phyloP scores from a whole-genome alignment of 192 early-diverging fungal species.

The Coemansia sp. region DNA sequence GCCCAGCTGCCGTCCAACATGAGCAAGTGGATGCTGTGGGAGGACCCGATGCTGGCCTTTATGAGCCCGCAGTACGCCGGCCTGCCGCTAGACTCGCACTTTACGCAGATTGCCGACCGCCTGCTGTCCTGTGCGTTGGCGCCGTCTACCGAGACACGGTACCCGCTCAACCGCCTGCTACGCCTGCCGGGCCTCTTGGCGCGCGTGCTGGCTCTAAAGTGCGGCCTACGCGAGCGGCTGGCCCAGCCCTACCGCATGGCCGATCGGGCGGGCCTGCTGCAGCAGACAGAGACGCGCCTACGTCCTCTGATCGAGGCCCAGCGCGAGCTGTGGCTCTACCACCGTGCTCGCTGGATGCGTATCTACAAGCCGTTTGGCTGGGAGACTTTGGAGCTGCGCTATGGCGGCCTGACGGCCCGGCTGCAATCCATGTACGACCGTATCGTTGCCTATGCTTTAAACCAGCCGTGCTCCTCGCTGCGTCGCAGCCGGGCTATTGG shows the following conservation, averaged over 20 bases:
- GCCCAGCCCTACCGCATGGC: conserved; percentile 55
- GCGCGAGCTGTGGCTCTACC: conserved; percentile 72
- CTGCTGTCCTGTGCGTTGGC: conserved; percentile 49
- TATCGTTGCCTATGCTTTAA: conserved; percentile 52
- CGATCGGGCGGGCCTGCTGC: conserved; percentile 50
- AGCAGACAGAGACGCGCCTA: conserved; percentile 53
- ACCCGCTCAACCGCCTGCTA: conserved; percentile 66
- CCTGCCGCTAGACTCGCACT: conserved; percentile 64
- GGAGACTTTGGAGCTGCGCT: conserved; percentile 77
- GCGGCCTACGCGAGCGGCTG: conserved; percentile 59
- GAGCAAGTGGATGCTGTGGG: conserved; percentile 84
- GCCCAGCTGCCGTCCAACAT: conserved; percentile 62
- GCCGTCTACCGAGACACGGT: conserved; percentile 19
- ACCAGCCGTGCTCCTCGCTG: conserved; percentile 11
- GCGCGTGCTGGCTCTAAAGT: conserved; percentile 62
- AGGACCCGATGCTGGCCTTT: conserved; percentile 71
- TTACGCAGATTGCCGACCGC: conserved; percentile 50
- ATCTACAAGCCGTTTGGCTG: conserved; percentile 83
- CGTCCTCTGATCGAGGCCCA: conserved; percentile 56
- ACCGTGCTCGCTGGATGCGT: conserved; percentile 69
- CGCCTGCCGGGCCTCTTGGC: conserved; percentile 65
- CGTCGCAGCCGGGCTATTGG: conserved; percentile 43
- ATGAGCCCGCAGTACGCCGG: conserved; percentile 71
- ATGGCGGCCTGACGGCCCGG: conserved; percentile 66
- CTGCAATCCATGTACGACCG: conserved; percentile 64